These are phyloP conservation scores for Apiospora marii DNA, from an alignment of 2,329 filamentous ascomycete genomes.

Conservation along the genomic window DNA sequence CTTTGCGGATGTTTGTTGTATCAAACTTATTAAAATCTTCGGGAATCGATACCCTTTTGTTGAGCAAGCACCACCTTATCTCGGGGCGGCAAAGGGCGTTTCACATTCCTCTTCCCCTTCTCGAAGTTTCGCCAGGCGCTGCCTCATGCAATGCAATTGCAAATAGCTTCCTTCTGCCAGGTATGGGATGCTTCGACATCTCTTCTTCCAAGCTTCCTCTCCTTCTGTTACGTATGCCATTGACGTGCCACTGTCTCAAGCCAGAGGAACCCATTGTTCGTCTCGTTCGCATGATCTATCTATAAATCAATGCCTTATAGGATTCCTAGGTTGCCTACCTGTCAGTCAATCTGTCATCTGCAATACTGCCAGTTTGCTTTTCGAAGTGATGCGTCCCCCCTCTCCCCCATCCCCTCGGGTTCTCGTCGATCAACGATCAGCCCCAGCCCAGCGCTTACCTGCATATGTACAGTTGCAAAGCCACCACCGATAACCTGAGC, in stretches of 20 bases:
- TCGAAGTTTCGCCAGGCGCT: background rate
- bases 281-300: constrained; percentile 13
- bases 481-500: constrained; percentile 9
- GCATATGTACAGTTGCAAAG: background rate
- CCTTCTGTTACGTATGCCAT: background rate
- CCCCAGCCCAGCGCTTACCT: constrained; percentile 2
- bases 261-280: constrained; percentile 12
- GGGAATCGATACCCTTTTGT: background rate
- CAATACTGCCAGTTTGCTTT: background rate
- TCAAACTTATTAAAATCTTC: background rate
- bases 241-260: constrained; percentile 2
- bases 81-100: background rate
- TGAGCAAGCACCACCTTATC: constrained; percentile 17
- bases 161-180: constrained; percentile 8
- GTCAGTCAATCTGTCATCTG: background rate
- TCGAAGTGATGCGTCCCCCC: background rate
- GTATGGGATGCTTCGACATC: background rate
- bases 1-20: background rate
- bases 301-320: constrained; percentile 7
- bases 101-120: background rate
- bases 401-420: constrained; percentile 8
- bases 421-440: background rate
- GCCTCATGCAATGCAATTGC: background rate
- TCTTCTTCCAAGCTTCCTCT: background rate
- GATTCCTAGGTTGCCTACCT: background rate